Evolutionary conservation across 208 protist genomes (phyloP), one percentile per base, ranked within the genome.

Genomic region (Acanthamoeba polyphaga): DNA sequence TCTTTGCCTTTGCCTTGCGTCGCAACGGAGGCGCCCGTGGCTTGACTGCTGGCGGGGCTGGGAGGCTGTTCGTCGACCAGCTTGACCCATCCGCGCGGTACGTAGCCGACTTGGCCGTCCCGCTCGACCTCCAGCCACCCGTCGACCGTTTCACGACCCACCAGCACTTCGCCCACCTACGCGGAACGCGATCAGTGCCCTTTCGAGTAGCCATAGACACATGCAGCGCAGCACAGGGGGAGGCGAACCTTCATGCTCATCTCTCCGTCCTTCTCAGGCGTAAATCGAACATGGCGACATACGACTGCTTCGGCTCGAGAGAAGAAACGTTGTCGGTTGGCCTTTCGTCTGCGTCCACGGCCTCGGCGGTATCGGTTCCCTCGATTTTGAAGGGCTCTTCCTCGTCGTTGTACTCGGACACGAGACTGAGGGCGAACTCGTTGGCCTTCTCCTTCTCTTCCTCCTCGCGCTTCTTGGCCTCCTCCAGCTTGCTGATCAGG

Each of bases 81-180:
- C 53, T 64, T n/a, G 24, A 88, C 80, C 80, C 80, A 88, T 7
- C 51, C 80, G 29, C 80, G 80, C 43, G 80, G 80, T 51, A 88
- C 80, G 29, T 64, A 88, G 80, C 80, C 80, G 24, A 88, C 53
- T 19, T 88, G 51, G 12, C 80, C 80, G 6, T 88, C 80, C 5
- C 80, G 80, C 51, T 88, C 80, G 51, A 88, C n/a, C 51, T 88
- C n/a, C 27, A 88, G 80, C 80, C 80, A 88, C n/a, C 53, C 80
- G 27, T 64, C 53, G 22, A 38, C 51, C 12, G 80, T 88, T 34
- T 88, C 80, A 3, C 80, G 46, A 27, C 80, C 80, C 17, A 64
- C 46, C 51, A 88, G 51, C 80, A 88, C 46, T 51, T 88, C 49
- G 80, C 80, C 80, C 49, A 27, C 80, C 80, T 88, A 34, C 7